Evolutionary conservation across 805 yeast species (phyloP), one percentile per base, ranked within the genome.

Genomic region (Lipomyces chichibuensis): DNA sequence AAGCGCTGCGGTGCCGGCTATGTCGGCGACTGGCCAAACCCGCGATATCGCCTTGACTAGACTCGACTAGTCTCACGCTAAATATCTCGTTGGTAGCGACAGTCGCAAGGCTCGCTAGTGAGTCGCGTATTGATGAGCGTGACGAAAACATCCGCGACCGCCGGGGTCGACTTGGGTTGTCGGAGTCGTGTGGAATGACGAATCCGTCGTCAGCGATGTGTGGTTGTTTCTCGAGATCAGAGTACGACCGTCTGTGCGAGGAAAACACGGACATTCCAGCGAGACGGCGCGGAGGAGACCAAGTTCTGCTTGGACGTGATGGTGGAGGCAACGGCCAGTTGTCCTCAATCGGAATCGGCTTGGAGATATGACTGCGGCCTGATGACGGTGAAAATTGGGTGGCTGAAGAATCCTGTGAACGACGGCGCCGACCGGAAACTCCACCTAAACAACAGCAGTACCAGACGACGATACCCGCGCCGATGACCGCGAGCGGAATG

Each of bases 401-500:
- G 20, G 54, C 49, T n/a, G 60, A 33, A 2, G 70, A 59, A 14
- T 59, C 64, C 7, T 54, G 32, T n/a, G 65, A 20, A 23, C 37
- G 33, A 25, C 62, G 65, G 32, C 70, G 65, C n/a, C 70, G 65
- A 13, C 63, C 35, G 17, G 69, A 61, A 14, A 56, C 65, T n/a
- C 62, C 67, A 25, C 64, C 65, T 13, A 53, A 43, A 80, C 84
- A 83, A 73, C 87, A 87, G 73, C 91, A 85, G 72, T 84, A 81
- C 69, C 88, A 79, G 4, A 91, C 60, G 1, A 88, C 39, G 0
- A 84, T 60, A 0, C 80, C 81, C 0, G 85, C 83, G 2, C 86
- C 71, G 8, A 87, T 72, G 0, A 90, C 72, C 1, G 83, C 83
- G 2, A 84, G 75, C 0, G 97, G 97, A 58, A 95, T 83, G 1